phyloP scores from a whole-genome alignment of 2,329 filamentous ascomycete species.

The Aspergillus sp. region DNA sequence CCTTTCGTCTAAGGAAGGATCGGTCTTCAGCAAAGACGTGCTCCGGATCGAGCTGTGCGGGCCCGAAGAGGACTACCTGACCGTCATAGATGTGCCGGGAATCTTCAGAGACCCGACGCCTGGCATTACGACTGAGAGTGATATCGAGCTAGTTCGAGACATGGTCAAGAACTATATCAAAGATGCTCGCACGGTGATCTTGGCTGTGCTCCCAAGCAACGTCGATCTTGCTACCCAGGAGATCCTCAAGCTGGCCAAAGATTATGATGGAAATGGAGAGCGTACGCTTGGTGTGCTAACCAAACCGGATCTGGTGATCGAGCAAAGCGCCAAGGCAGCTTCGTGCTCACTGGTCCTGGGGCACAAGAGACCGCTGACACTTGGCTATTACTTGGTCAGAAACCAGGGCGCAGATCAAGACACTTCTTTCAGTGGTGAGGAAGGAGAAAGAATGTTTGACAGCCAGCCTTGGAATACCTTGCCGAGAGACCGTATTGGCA shows the following conservation, averaged over 20 bases:
- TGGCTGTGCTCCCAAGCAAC: constrained; percentile 47
- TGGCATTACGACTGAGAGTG: constrained; percentile 38
- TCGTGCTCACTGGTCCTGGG: background rate
- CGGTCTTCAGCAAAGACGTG: constrained; percentile 46
- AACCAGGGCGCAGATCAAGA: background rate
- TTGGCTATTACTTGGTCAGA: background rate
- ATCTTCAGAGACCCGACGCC: constrained; percentile 44
- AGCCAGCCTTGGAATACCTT: background rate
- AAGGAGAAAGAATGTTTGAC: background rate
- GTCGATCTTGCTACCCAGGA: constrained; percentile 51
- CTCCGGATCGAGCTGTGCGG: constrained; percentile 47
- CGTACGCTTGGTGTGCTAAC: constrained; percentile 55
- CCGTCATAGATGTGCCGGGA: constrained; percentile 50
- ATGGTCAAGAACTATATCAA: constrained; percentile 45
- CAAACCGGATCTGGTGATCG: constrained; percentile 58
- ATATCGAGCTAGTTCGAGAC: constrained; percentile 40
- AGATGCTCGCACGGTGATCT: constrained; percentile 44
- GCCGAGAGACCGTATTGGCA: background rate
- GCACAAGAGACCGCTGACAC: background rate
- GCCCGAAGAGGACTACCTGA: constrained; percentile 43
- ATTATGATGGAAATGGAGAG: constrained; percentile 37
- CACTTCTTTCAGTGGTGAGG: background rate
- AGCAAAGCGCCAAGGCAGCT: constrained; percentile 22
- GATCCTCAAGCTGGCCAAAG: constrained; percentile 45
- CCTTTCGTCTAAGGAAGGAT: constrained; percentile 19